Conservation (phyloP, 2,329 filamentous ascomycete species). For the Nemania sp. region DNA sequence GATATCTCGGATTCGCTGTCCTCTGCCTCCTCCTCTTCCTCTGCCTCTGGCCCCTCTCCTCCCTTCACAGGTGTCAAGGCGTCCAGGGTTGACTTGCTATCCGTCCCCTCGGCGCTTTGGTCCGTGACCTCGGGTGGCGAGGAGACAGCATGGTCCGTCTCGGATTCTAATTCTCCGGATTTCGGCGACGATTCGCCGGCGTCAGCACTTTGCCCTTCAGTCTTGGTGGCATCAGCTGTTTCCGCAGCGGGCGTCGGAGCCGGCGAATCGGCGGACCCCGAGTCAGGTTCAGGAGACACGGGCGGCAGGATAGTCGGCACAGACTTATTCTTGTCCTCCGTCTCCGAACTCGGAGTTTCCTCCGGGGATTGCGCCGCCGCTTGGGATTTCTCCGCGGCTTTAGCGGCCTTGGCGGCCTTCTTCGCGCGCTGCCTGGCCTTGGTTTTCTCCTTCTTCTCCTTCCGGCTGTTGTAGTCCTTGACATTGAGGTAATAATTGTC, state of each 20-base stretch:
- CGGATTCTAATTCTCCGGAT: no score
- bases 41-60: conserved; percentile 28
- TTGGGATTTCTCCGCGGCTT: conserved; percentile 21
- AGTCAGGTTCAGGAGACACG: conserved; percentile 13
- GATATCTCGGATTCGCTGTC: conserved; percentile 39
- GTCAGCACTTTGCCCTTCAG: conserved; percentile 1
- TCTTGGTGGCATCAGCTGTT: not conserved
- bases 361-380: not conserved
- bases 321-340: conserved; percentile 46
- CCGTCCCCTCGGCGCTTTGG: conserved; percentile 1
- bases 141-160: not conserved
- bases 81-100: not conserved
- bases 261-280: conserved; percentile 22
- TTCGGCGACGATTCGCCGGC: no score
- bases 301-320: conserved; percentile 40
- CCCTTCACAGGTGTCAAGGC: conserved; percentile 1
- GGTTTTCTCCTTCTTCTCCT: conserved; percentile 44
- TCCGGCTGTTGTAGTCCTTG: conserved; percentile 50
- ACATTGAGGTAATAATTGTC: conserved; percentile 39
- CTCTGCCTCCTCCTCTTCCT: conserved; percentile 28
- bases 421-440: conserved; percentile 45
- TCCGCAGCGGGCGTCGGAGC: not conserved
- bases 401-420: conserved; percentile 37
- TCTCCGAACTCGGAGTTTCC: conserved; percentile 3
- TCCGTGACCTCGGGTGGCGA: not conserved